Evolutionary conservation across 148 eudicot species (phyloP), one percentile per base, ranked within the genome.

Genomic region (Amaranthus palmeri): DNA sequence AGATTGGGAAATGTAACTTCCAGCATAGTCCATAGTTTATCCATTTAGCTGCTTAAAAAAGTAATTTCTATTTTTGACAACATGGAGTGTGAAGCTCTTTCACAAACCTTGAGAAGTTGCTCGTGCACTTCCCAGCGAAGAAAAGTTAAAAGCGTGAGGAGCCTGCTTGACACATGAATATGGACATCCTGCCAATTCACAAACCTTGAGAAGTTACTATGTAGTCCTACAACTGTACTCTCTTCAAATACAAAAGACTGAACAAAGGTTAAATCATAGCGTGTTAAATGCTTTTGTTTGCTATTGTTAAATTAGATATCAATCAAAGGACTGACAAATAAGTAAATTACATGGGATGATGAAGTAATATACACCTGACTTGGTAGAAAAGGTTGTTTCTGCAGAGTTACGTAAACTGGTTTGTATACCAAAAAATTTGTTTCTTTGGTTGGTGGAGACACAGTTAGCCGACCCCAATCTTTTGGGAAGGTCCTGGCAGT

Each of bases 161-260:
- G 98, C 93, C 81, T 74, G 89, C 60, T 76, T 85, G 64, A 91
- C 98, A 80, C 98, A 95, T 67, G 98, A 95, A 78, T 85, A 91
- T 41, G 96, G 92, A 76, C 98, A 95, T 18, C 91, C 98, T 95
- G 88, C 74, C 69, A 50, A 71, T 47, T 64, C 59, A n/a, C n/a
- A n/a, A n/a, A n/a, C n/a, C n/a, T n/a, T n/a, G n/a, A n/a, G n/a
- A n/a, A n/a, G n/a, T n/a, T n/a, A n/a, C n/a, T n/a, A n/a, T n/a
- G n/a, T n/a, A n/a, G n/a, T n/a, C n/a, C n/a, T n/a, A n/a, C n/a
- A n/a, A n/a, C n/a, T n/a, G n/a, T n/a, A n/a, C n/a, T n/a, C n/a
- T n/a, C n/a, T n/a, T n/a, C n/a, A n/a, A n/a, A n/a, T n/a, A n/a
- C n/a, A n/a, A n/a, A n/a, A n/a, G n/a, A n/a, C n/a, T n/a, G n/a